These are phyloP conservation scores for Fusarium clavum DNA, from an alignment of 2,329 filamentous ascomycete species.

Conservation along the genomic window DNA sequence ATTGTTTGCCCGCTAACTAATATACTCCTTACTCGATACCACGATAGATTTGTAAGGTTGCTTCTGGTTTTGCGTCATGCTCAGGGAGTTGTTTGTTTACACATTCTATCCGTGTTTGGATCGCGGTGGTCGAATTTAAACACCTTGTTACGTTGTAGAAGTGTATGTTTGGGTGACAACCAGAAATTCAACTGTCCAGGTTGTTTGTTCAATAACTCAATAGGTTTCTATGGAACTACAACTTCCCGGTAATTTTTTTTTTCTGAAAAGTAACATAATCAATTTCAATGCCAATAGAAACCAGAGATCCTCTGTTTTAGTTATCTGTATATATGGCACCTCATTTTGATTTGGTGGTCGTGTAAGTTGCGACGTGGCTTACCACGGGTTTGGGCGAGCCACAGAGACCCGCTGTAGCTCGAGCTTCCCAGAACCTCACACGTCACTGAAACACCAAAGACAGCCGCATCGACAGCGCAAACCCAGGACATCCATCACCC, in stretches of 20 bases:
- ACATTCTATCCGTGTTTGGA: background rate
- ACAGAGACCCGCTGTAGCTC: conserved; percentile 37
- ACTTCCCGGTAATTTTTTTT: background rate
- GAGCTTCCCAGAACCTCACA: conserved; percentile 44
- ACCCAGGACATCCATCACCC: conserved; percentile 13
- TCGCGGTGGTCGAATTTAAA: background rate
- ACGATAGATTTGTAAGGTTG: background rate
- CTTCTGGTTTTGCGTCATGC: background rate
- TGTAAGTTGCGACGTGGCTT: conserved; percentile 43
- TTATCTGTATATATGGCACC: background rate
- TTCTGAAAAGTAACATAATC: background rate
- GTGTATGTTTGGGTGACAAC: background rate
- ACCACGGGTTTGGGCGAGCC: conserved; percentile 44
- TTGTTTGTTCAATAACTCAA: background rate
- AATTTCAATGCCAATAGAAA: background rate
- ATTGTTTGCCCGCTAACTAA: background rate
- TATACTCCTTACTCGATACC: background rate
- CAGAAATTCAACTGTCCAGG: background rate
- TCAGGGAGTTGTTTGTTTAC: background rate
- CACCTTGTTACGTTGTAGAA: background rate
- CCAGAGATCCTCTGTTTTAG: background rate
- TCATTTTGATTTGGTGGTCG: background rate
- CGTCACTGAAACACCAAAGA: conserved; percentile 44
- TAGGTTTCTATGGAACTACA: background rate
- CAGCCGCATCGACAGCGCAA: background rate